Evolutionary conservation across 768 basidiomycete genomes (phyloP).

Genomic region (Trametes cubensis): DNA sequence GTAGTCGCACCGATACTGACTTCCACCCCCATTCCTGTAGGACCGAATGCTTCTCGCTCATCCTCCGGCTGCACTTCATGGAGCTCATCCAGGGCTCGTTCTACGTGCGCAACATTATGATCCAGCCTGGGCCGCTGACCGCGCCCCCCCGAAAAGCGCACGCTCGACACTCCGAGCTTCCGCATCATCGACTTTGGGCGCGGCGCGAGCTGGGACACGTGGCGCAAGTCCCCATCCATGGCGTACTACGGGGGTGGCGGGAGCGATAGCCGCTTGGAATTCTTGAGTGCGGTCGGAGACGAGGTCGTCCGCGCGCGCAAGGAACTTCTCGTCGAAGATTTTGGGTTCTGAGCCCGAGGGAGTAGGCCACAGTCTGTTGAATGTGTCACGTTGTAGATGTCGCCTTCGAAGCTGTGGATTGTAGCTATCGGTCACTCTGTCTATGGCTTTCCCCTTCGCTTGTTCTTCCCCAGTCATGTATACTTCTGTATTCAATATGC

Average conservation of each 20-base stretch:
- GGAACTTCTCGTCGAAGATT: conserved; percentile 12
- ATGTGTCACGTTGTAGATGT: too few relatives aligned
- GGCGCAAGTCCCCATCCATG: neutral
- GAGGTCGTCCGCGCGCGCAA: conserved; percentile 7
- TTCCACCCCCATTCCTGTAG: conserved; percentile 1
- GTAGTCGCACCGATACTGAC: neutral
- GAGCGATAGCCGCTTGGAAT: neutral
- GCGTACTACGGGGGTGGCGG: neutral
- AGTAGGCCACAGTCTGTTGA: neutral
- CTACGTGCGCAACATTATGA: conserved; percentile 46
- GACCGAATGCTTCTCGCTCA: conserved; percentile 37
- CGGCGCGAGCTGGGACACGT: conserved; percentile 9
- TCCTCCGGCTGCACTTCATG: conserved; percentile 43
- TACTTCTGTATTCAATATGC: too few relatives aligned
- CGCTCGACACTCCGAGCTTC: conserved; percentile 39
- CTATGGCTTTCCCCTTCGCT: too few relatives aligned
- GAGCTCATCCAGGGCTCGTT: conserved; percentile 46
- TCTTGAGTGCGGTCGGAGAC: conserved; percentile 1
- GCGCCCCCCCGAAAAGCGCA: conserved; percentile 34
- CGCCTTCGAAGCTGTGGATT: neutral
- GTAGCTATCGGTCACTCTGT: neutral
- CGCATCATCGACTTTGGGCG: conserved; percentile 57
- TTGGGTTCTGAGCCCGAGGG: neutral
- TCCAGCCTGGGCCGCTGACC: conserved; percentile 46
- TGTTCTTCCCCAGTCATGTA: too few relatives aligned